These are phyloP conservation scores for Phytopythium kandeliae DNA, from an alignment of 352 stramenopile genomes.

Conservation along the genomic window DNA sequence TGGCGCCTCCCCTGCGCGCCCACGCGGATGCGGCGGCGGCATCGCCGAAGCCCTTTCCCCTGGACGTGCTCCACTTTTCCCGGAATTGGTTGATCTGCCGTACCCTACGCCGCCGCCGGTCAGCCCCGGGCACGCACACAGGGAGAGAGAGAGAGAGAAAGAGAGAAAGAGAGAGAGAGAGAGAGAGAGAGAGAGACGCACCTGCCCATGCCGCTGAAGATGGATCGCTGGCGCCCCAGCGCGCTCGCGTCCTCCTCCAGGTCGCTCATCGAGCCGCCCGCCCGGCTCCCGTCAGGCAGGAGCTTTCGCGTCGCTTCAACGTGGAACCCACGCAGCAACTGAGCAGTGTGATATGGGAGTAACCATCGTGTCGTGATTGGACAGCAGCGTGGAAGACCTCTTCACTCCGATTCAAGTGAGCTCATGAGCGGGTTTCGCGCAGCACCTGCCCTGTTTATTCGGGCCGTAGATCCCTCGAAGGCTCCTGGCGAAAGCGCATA, in stretches of 20 bases:
- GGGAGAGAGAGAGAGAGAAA: background rate
- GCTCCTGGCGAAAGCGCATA: too few species aligned
- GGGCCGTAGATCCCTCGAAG: too few species aligned
- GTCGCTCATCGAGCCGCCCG: constrained; percentile 26
- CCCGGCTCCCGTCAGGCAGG: background rate
- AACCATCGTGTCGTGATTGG: too few species aligned
- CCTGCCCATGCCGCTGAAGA: constrained; percentile 41
- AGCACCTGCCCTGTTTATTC: too few species aligned
- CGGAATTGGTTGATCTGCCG: constrained; percentile 48
- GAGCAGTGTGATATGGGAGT: too few species aligned
- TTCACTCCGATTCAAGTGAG: too few species aligned
- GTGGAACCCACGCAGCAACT: too few species aligned
- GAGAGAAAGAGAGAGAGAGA: background rate
- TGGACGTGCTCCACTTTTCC: constrained; percentile 37
- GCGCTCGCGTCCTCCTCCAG: constrained; percentile 28
- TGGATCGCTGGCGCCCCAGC: constrained; percentile 31
- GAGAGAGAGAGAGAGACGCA: background rate
- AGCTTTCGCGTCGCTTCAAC: too few species aligned
- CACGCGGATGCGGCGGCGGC: constrained; percentile 15
- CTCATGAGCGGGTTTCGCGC: too few species aligned
- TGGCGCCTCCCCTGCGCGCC: constrained; percentile 5
- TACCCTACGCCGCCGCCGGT: constrained; percentile 14
- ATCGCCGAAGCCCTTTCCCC: constrained; percentile 1
- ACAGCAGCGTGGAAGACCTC: too few species aligned
- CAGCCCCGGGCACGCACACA: background rate